These are phyloP conservation scores for Prototheca wickerhamii DNA, from an alignment of 163 green algal species.

Conservation along the genomic window DNA sequence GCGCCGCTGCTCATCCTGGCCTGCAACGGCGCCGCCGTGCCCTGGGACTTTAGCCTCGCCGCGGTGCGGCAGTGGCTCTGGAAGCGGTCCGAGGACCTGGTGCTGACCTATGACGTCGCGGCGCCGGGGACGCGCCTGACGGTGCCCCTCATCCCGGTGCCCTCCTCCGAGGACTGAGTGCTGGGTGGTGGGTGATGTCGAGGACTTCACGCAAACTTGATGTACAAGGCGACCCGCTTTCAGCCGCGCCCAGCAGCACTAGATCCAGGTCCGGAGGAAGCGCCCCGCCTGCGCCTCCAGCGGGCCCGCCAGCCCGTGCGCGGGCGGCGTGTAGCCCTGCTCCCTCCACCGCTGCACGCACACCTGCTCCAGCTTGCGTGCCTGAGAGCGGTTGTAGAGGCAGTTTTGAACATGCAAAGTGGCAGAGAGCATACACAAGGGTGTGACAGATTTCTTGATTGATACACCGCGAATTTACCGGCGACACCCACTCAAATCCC, in stretches of 20 bases:
- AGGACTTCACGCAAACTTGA: no score
- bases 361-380: not conserved
- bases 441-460: no score
- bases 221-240: no score
- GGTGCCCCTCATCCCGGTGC: slow-evolving; percentile 18
- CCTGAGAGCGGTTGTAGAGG: not conserved
- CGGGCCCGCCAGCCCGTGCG: not conserved
- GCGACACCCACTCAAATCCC: no score
- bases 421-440: no score
- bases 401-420: no score
- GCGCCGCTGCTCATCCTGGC: slow-evolving; percentile 43
- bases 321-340: not conserved
- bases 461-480: no score
- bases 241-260: not conserved
- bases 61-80: slow-evolving; percentile 77
- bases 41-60: slow-evolving; percentile 65
- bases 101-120: slow-evolving; percentile 52
- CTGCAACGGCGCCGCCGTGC: slow-evolving; percentile 65
- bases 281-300: not conserved
- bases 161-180: slow-evolving; percentile 1
- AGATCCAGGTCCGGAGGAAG: not conserved
- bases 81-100: slow-evolving; percentile 68
- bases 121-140: slow-evolving; percentile 10
- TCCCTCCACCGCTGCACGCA: not conserved
- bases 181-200: no score